phyloP scores from a whole-genome alignment of 805 yeast species.

The Saccharomycopsis javanensis region DNA sequence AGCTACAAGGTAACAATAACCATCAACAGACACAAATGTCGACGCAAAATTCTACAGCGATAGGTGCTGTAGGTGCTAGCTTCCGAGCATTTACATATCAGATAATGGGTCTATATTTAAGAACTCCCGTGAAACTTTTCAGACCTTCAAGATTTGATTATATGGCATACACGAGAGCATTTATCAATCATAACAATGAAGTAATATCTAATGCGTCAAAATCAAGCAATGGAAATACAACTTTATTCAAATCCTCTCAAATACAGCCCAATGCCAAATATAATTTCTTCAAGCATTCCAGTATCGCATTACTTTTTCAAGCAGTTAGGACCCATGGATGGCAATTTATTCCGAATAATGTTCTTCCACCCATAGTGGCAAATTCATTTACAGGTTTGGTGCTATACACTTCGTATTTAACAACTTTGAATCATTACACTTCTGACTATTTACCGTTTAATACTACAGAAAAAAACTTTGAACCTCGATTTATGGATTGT shows the following conservation, averaged over 20 bases:
- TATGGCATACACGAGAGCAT: slow-evolving; percentile 53
- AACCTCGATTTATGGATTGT: slow-evolving; percentile 41
- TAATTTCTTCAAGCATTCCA: slow-evolving; percentile 58
- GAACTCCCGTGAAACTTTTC: slow-evolving; percentile 78
- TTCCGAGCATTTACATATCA: slow-evolving; percentile 77
- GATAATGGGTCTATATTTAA: slow-evolving; percentile 61
- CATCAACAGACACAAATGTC: slow-evolving; percentile 25
- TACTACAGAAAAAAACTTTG: slow-evolving; percentile 14
- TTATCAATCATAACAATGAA: slow-evolving; percentile 7
- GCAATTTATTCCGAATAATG: slow-evolving; percentile 69
- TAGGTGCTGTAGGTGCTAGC: slow-evolving; percentile 79
- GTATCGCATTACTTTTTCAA: slow-evolving; percentile 59
- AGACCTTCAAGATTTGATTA: slow-evolving; percentile 88
- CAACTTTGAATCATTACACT: slow-evolving; percentile 33
- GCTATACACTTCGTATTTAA: slow-evolving; percentile 72
- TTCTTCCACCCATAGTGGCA: slow-evolving; percentile 80
- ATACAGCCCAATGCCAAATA: slow-evolving; percentile 19
- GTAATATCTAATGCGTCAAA: background rate
- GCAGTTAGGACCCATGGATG: slow-evolving; percentile 76
- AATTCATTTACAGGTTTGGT: slow-evolving; percentile 86
- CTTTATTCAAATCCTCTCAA: background rate
- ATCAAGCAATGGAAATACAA: slow-evolving; percentile 5
- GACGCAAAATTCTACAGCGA: slow-evolving; percentile 39
- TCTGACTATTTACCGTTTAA: slow-evolving; percentile 21
- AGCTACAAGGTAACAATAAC: background rate